Conservation (phyloP, 768 basidiomycete genomes). For the Auriscalpium vulgare region DNA sequence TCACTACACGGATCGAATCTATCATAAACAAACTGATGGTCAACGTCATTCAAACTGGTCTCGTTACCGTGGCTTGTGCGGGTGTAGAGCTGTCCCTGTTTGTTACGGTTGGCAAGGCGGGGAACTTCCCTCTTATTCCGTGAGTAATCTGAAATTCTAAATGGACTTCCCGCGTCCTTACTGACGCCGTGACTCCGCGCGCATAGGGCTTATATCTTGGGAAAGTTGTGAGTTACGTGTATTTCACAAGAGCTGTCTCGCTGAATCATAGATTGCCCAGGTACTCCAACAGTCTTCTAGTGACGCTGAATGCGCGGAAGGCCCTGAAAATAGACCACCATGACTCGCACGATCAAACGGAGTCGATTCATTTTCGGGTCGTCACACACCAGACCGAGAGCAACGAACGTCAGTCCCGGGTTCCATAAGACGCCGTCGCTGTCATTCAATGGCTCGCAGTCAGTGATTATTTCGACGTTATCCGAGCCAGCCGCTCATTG, state of each 20-base stretch:
- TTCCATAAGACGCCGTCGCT: no score
- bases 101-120: not conserved
- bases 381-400: no score
- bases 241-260: not conserved
- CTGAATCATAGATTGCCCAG: not conserved
- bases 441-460: no score
- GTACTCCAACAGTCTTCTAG: not conserved
- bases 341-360: no score
- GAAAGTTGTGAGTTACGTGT: not conserved
- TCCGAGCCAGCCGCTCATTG: no score
- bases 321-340: no score
- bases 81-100: not conserved
- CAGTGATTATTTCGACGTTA: no score
- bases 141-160: no score
- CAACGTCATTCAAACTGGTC: not conserved
- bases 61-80: not conserved
- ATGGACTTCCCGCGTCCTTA: no score
- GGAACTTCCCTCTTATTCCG: not conserved
- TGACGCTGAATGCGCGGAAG: not conserved
- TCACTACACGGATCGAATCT: not conserved
- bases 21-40: not conserved
- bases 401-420: no score
- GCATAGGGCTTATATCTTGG: not conserved
- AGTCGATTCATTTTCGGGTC: no score
- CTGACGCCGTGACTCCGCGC: not conserved